Evolutionary conservation across 768 basidiomycete species (phyloP).

Genomic region (Lentinula sp.): DNA sequence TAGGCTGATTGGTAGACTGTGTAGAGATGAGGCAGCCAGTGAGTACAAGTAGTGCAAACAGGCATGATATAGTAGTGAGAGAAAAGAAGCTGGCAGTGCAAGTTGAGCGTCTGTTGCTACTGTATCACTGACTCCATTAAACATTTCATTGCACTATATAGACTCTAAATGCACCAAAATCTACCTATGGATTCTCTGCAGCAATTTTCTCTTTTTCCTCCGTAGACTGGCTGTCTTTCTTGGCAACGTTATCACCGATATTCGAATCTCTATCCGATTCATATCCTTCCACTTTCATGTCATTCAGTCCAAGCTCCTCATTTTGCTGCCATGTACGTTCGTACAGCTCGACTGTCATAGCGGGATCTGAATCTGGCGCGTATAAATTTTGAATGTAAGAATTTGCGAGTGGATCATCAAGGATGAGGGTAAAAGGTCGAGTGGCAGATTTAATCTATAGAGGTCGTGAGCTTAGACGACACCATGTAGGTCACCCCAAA

Average conservation of each 20-base stretch:
- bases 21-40: slow-evolving; percentile 61
- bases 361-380: slow-evolving; percentile 94
- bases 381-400: slow-evolving; percentile 96
- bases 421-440: slow-evolving; percentile 81
- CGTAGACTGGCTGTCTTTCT: not conserved
- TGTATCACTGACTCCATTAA: too few species aligned
- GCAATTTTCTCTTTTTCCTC: not conserved
- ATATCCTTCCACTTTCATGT: slow-evolving; percentile 80
- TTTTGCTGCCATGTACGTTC: slow-evolving; percentile 88
- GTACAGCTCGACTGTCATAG: slow-evolving; percentile 80
- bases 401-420: slow-evolving; percentile 94
- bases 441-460: slow-evolving; percentile 70
- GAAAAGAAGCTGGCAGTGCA: not conserved
- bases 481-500: not conserved
- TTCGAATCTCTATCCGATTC: slow-evolving; percentile 30
- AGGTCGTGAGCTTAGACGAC: slow-evolving; percentile 2
- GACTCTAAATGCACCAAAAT: too few species aligned
- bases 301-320: slow-evolving; percentile 89
- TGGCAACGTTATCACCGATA: slow-evolving; percentile 3
- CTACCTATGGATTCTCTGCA: not conserved
- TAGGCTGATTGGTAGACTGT: slow-evolving; percentile 75
- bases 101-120: too few species aligned
- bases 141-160: too few species aligned
- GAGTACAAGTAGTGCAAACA: slow-evolving; percentile 74
- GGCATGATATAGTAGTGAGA: slow-evolving; percentile 42